Conservation (phyloP, 176 grass and related monocot genomes). For the Oryza glumipatula region DNA sequence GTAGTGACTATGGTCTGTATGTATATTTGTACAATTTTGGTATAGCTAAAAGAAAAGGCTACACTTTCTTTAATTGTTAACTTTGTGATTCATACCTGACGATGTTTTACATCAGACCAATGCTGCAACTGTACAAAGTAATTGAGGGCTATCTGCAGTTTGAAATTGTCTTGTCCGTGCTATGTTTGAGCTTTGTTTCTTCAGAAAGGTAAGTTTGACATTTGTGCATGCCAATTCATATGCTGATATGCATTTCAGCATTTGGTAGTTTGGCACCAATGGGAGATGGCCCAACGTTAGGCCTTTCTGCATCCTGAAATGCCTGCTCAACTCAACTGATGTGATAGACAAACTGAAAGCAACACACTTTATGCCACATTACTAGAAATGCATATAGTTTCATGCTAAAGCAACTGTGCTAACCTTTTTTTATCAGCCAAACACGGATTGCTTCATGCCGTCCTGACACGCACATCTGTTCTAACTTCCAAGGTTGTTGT, state of each 20-base stretch:
- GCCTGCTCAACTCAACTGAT: constrained; percentile 16
- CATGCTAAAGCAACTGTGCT: not conserved
- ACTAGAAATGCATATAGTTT: constrained; percentile 21
- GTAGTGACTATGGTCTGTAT: constrained; percentile 41
- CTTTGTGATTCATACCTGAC: not conserved
- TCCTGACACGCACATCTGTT: not conserved
- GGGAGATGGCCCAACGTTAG: not conserved
- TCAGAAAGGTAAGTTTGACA: not conserved
- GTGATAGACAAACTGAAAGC: not conserved
- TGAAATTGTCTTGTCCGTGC: not conserved
- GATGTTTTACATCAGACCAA: not conserved
- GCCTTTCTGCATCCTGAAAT: not conserved
- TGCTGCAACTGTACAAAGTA: not conserved
- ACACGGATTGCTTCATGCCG: not conserved
- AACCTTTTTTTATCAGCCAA: not conserved
- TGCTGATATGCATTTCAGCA: not conserved
- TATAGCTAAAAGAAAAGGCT: constrained; percentile 28
- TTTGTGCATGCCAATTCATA: not conserved
- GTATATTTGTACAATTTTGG: constrained; percentile 43
- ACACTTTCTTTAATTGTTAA: not conserved
- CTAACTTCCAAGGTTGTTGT: constrained; percentile 16
- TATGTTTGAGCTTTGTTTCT: not conserved
- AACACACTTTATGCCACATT: not conserved
- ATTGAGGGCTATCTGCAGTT: not conserved
- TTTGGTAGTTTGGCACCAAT: not conserved